Conservation (phyloP, 192 early-diverging fungal species). For the Coemansia aciculifera region DNA sequence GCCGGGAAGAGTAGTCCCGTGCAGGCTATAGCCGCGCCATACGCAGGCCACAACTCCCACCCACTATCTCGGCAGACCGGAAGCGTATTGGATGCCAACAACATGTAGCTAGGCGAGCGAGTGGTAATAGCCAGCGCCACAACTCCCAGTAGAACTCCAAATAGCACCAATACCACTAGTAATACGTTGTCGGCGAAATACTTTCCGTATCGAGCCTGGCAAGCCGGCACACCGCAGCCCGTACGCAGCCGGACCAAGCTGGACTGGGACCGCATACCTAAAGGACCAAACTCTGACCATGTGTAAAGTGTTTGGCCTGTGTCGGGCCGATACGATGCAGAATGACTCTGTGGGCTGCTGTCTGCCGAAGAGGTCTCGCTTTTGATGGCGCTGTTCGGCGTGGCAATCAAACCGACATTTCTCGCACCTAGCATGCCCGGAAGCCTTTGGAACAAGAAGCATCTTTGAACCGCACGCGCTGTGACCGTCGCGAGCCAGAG, state of each 20-base stretch:
- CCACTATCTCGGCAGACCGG: constrained; percentile 21
- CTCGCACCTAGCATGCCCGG: not conserved
- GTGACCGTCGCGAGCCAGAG: constrained; percentile 28
- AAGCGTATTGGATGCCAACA: not conserved
- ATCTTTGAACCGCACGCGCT: constrained; percentile 28
- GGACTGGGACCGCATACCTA: constrained; percentile 4
- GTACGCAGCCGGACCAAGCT: not conserved
- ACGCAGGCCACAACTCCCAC: constrained; percentile 42
- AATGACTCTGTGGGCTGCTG: not conserved
- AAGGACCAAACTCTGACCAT: constrained; percentile 26
- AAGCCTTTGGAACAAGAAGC: constrained; percentile 7
- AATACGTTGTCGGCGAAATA: constrained; percentile 12
- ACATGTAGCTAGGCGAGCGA: not conserved
- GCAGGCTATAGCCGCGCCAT: constrained; percentile 21
- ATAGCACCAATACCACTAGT: constrained; percentile 1
- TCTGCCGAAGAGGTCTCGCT: not conserved
- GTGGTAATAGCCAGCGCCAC: constrained; percentile 16
- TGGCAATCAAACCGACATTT: constrained; percentile 1
- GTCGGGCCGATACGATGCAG: constrained; percentile 10
- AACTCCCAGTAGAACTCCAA: constrained; percentile 11
- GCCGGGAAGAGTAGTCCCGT: constrained; percentile 24
- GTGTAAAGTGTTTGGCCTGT: constrained; percentile 18
- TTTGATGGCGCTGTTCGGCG: not conserved
- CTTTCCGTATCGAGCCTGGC: constrained; percentile 14
- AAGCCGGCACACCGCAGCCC: not conserved